Conservation (phyloP, 257 asterid genomes). For the Orobanche coerulescens region DNA sequence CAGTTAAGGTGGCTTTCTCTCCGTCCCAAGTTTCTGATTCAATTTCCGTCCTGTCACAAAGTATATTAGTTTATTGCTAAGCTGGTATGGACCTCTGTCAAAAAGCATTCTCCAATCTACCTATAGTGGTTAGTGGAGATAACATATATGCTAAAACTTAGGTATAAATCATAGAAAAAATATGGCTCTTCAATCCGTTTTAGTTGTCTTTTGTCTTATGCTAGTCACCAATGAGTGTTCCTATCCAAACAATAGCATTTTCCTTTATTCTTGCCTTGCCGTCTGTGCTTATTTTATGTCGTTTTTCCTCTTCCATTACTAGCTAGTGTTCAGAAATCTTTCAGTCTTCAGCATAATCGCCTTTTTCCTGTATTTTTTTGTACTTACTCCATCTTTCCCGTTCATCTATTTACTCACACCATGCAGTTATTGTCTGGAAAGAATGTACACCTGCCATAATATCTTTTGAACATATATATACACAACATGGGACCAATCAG, state of each 20-base stretch:
- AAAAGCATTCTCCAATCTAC: not conserved
- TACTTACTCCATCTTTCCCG: not conserved
- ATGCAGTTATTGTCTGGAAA: not conserved
- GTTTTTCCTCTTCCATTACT: not conserved
- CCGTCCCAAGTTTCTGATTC: constrained; percentile 13
- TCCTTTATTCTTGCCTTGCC: not conserved
- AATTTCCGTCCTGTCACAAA: constrained; percentile 10
- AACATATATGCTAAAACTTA: constrained; percentile 1
- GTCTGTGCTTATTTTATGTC: not conserved
- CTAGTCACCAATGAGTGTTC: not conserved
- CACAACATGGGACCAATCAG: not conserved
- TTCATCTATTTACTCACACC: not conserved
- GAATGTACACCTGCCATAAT: not conserved
- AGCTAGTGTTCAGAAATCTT: not conserved
- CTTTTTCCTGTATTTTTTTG: not conserved
- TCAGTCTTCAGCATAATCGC: not conserved
- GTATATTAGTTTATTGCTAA: not conserved
- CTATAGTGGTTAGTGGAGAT: not conserved
- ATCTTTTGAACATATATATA: not conserved
- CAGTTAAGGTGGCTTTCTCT: constrained; percentile 47
- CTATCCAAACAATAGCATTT: not conserved
- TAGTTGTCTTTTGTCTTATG: not conserved
- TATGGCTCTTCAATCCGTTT: not conserved
- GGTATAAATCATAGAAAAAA: not conserved
- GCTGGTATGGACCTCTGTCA: not conserved